These are phyloP conservation scores for Pholiota adiposa DNA, from an alignment of 1,284 basidiomycete species.

Conservation along the genomic window DNA sequence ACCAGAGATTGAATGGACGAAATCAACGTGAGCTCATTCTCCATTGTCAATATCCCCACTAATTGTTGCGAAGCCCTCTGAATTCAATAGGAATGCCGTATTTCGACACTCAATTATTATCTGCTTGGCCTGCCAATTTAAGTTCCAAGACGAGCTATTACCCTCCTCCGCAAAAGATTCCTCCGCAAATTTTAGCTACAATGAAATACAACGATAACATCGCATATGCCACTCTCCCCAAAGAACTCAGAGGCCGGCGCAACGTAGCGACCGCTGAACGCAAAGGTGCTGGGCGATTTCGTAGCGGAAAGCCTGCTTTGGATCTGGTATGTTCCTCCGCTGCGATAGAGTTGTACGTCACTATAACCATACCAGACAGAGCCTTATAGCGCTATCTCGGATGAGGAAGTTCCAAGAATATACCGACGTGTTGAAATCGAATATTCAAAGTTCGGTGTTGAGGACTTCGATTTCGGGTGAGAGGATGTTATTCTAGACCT, in stretches of 20 bases:
- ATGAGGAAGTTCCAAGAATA: conserved; percentile 75
- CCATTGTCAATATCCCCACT: conserved; percentile 1
- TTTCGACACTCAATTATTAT: conserved; percentile 81
- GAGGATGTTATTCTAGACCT: conserved; percentile 19
- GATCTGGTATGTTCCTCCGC: conserved; percentile 42
- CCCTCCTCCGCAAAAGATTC: conserved; percentile 78
- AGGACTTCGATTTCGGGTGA: conserved; percentile 98
- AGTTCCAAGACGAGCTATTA: conserved; percentile 47
- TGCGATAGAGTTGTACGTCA: background rate
- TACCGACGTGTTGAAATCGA: conserved; percentile 97
- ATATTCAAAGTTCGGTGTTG: conserved; percentile 98
- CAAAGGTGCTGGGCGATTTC: conserved; percentile 72
- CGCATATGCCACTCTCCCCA: conserved; percentile 85
- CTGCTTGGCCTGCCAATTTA: conserved; percentile 73
- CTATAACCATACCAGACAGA: conserved; percentile 41
- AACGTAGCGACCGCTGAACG: conserved; percentile 68
- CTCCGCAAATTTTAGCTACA: conserved; percentile 72
- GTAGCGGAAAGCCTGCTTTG: conserved; percentile 73
- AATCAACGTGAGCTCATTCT: conserved; percentile 66
- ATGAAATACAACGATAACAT: conserved; percentile 91
- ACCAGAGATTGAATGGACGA: conserved; percentile 81
- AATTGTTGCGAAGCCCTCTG: conserved; percentile 64
- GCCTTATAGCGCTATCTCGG: conserved; percentile 50
- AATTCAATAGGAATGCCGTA: conserved; percentile 91
- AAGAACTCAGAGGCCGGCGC: conserved; percentile 81